Evolutionary conservation across 805 yeast genomes (phyloP), one percentile per base, ranked within the genome.

Genomic region (Candida glaebosa): DNA sequence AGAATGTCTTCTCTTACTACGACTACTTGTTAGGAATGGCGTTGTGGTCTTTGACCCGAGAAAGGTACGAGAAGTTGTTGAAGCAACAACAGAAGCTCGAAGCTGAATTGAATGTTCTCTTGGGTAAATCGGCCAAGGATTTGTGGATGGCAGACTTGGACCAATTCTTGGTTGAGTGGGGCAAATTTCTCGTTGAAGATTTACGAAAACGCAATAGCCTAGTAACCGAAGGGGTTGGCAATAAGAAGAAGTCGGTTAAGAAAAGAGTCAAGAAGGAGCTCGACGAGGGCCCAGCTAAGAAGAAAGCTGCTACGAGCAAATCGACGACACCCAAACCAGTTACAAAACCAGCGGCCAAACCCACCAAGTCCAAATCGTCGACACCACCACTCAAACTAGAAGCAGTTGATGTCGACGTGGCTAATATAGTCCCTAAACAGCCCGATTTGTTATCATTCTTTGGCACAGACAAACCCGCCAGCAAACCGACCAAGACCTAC

Each of bases 21-120:
- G 98, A 93, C 55, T 93, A 93, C 53, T 71, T 93, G 48, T 71
- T 93, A 40, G 95, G 93, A 40, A 86, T 93, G 96, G 79, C 89
- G 26, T 82, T 93, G 49, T 88, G 96, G 93, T 84, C 96, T 30
- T 77, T 93, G 57, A 91, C 99, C 0, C 75, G 74, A 44, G 99
- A 93, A 64, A 78, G 93, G 52, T 93, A 90, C 57, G 90, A 87
- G 54, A 82, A 78, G 50, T 69, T 93, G 49, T 67, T 89, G 53
- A 73, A 74, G 40, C 95, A 90, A 58, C 76, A 79, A 46, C 87
- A 80, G 42, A 82, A 70, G 18, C 84, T 82, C 54, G 91, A 88
- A 57, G 69, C 61, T 9, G 95, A 87, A 56, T 73, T 91, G 52
- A 82, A 79, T 34, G 58, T 56, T 1, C 70, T 93, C 50, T 73